Conservation (phyloP, 2,329 filamentous ascomycete species). For the Sclerotinia minor region DNA sequence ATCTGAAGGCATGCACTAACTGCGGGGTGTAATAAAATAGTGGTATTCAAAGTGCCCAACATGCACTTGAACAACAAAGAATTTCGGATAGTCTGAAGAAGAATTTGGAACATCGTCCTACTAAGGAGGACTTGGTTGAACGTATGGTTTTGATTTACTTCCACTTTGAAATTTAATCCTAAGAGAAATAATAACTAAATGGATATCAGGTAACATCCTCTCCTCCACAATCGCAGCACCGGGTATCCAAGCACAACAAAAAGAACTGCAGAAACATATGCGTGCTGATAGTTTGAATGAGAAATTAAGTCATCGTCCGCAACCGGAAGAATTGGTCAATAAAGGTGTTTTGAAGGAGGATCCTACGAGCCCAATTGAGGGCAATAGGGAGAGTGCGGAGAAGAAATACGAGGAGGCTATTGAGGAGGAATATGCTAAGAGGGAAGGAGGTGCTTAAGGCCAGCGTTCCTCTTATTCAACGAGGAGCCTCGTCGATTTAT, state of each 20-base stretch:
- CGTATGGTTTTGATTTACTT: constrained; percentile 51
- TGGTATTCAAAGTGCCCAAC: constrained; percentile 60
- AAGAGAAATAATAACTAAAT: not conserved
- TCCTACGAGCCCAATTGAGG: constrained; percentile 49
- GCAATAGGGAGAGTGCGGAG: constrained; percentile 43
- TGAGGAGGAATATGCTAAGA: constrained; percentile 63
- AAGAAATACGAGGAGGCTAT: constrained; percentile 59
- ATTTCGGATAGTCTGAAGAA: constrained; percentile 64
- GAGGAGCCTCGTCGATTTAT: not conserved
- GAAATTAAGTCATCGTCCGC: constrained; percentile 76
- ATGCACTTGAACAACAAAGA: constrained; percentile 64
- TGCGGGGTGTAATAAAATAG: constrained; percentile 43
- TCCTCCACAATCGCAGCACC: constrained; percentile 77
- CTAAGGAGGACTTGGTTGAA: constrained; percentile 75
- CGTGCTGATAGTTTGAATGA: constrained; percentile 82
- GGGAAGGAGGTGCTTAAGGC: constrained; percentile 58
- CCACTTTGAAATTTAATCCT: not conserved
- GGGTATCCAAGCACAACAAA: constrained; percentile 75
- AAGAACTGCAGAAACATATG: constrained; percentile 86
- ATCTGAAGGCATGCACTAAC: constrained; percentile 27
- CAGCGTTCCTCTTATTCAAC: not conserved
- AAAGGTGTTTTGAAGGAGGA: constrained; percentile 76
- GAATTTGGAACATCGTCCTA: constrained; percentile 61
- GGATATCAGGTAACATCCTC: constrained; percentile 74
- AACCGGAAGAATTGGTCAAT: constrained; percentile 73